Conservation (phyloP, 2,329 filamentous ascomycete species). For the Colletotrichum brevisporum region DNA sequence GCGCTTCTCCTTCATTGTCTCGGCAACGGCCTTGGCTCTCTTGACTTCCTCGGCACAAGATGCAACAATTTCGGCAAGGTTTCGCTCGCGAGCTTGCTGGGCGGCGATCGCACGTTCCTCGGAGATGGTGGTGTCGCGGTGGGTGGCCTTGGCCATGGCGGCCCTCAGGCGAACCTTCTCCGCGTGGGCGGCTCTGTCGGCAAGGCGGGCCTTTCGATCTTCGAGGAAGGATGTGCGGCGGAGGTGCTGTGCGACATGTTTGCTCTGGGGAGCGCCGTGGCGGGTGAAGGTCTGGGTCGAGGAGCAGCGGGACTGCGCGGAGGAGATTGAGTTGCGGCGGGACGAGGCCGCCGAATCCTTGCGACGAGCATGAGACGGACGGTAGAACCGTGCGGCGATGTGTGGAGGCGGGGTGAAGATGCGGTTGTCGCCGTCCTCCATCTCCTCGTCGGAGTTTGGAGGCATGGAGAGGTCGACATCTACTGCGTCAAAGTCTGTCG, state of each 20-base stretch:
- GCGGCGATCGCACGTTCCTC: slow-evolving; percentile 85
- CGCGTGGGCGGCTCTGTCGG: slow-evolving; percentile 84
- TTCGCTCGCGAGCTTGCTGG: slow-evolving; percentile 83
- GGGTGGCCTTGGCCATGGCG: slow-evolving; percentile 79
- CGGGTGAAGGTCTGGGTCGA: slow-evolving; percentile 67
- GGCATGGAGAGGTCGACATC: slow-evolving; percentile 57
- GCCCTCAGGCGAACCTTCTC: slow-evolving; percentile 86
- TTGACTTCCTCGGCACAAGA: slow-evolving; percentile 87
- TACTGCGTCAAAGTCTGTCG: slow-evolving; percentile 46
- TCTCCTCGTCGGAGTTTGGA: slow-evolving; percentile 51
- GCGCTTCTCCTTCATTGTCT: slow-evolving; percentile 84
- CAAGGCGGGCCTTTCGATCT: slow-evolving; percentile 82
- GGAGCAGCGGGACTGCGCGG: slow-evolving; percentile 79
- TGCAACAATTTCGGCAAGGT: slow-evolving; percentile 85
- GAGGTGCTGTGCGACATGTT: slow-evolving; percentile 83
- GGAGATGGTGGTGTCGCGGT: slow-evolving; percentile 74
- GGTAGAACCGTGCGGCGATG: slow-evolving; percentile 84
- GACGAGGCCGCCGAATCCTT: slow-evolving; percentile 85
- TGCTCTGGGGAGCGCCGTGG: slow-evolving; percentile 76
- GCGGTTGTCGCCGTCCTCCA: slow-evolving; percentile 51
- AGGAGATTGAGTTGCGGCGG: slow-evolving; percentile 84
- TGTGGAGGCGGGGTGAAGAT: slow-evolving; percentile 78
- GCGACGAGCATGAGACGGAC: slow-evolving; percentile 74
- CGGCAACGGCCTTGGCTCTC: slow-evolving; percentile 85
- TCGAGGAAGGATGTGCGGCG: slow-evolving; percentile 86